Percentiles rank a stretch among this genome's conserved stretches.
phyloP scores from a whole-genome alignment of 2,329 filamentous ascomycete genomes.

The Phyllosticta citrichinensis region DNA sequence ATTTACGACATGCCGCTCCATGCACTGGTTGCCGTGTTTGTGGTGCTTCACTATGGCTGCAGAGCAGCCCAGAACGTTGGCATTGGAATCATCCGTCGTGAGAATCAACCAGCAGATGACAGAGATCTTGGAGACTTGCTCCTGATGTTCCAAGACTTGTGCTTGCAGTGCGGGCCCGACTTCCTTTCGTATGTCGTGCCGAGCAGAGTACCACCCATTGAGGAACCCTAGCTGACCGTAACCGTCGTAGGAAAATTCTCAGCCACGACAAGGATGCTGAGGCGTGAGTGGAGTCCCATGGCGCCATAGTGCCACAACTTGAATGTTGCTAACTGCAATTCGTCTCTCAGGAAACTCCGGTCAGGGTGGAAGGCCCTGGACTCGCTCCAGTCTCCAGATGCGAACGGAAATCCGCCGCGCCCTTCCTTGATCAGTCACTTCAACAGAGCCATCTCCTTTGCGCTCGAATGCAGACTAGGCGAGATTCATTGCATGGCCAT shows the following conservation, averaged over 20 bases:
- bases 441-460: background rate
- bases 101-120: background rate
- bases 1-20: background rate
- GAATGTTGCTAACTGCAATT: background rate
- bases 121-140: background rate
- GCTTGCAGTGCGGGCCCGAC: background rate
- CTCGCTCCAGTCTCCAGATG: background rate
- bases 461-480: background rate
- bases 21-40: constrained; percentile 1
- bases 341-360: background rate
- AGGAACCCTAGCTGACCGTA: background rate
- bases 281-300: background rate
- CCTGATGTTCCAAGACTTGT: constrained; percentile 8
- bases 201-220: too few relatives aligned
- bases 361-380: background rate
- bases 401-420: constrained; percentile 4
- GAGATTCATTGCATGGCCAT: background rate
- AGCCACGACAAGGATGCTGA: constrained; percentile 1
- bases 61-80: background rate
- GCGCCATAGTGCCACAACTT: background rate
- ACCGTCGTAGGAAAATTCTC: background rate
- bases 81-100: constrained; percentile 1
- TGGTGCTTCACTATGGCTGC: background rate
- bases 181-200: background rate
- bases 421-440: constrained; percentile 5